Base-by-base conservation (phyloP, 768 basidiomycete species). In the Collybia sp. region DNA sequence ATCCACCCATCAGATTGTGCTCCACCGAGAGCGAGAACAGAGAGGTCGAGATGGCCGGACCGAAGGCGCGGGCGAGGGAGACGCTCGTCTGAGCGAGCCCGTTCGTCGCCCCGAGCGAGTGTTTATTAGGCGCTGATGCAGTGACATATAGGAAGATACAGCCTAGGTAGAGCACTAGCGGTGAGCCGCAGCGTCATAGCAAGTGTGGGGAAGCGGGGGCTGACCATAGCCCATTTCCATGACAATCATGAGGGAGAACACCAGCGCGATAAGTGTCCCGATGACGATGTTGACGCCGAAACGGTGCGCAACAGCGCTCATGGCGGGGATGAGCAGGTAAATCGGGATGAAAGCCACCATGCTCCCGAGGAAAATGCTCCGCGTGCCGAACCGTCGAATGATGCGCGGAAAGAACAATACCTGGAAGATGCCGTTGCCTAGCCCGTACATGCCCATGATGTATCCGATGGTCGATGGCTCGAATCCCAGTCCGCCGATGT, bases 1-100 rank as follows among this genome's bases (percentile, higher is more conserved):
- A 72, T 12, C 77, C 76, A 1, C 71, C 67, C 1, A 77, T 53
- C 2, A 77, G 6, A 33, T 74, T 71, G 50, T 69, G 58, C 49
- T 80, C 56, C 25, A 76, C 70, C 0, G 79, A 79, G 20, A 71
- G 53, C 1, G 80, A 76, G 46, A 79, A 80, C n/a, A 77, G 53
- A 0, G 78, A 78, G 0, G 78, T 75, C 4, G 71, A 59, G 30
- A 71, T 34, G 1, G 68, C 70, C 0, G 79, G 79, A 1, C 76
- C 77, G 16, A 79, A 63, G 2, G 75, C 76, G 34, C 76, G 69
- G 0, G 71, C 68, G 9, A 72, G 58, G 2, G 75, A 70, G 1
- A 67, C 68, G 1, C 66, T 60, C 12, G 70, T 77, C 48, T 73
- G 72, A 0, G 66, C 68, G 12, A 81, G 57, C 9, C 79, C 79